Evolutionary conservation across 768 basidiomycete genomes (phyloP).

Genomic region (Tephrocybe sp.): DNA sequence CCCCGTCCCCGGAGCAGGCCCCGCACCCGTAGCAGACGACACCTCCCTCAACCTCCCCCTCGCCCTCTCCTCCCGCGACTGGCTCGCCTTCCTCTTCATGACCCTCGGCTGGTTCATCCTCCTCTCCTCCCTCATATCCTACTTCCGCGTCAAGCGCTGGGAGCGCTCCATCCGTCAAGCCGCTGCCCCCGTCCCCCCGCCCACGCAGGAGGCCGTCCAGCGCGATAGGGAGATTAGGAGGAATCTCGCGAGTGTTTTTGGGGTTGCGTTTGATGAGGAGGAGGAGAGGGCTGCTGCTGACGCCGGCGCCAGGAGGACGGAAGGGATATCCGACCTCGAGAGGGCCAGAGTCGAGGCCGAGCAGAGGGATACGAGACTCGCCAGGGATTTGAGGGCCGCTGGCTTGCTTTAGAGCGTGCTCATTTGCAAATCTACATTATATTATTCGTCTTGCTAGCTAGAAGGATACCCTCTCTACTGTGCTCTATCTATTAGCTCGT

Average conservation of each 20-base stretch:
- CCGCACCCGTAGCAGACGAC: not conserved
- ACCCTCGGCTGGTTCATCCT: conserved; percentile 93
- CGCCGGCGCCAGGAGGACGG: conserved; percentile 2
- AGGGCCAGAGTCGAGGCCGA: not conserved
- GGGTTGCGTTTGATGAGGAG: conserved; percentile 37
- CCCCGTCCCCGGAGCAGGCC: not conserved
- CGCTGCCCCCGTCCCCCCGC: conserved; percentile 31
- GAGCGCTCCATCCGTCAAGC: conserved; percentile 60
- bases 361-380: conserved; percentile 43
- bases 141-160: conserved; percentile 85
- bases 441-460: too few species aligned
- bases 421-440: too few species aligned
- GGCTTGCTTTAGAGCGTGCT: conserved; percentile 62
- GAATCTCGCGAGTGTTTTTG: conserved; percentile 53
- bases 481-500: too few species aligned
- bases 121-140: conserved; percentile 79
- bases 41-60: not conserved
- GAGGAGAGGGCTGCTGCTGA: conserved; percentile 28
- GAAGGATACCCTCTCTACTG: too few species aligned
- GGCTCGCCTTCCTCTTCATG: conserved; percentile 92
- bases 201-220: conserved; percentile 47
- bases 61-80: conserved; percentile 64
- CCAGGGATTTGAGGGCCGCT: conserved; percentile 50
- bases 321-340: not conserved
- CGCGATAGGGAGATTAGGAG: conserved; percentile 51